Conservation (phyloP, 495 filamentous ascomycete genomes). For the Hyaloscypha hepaticicola region DNA sequence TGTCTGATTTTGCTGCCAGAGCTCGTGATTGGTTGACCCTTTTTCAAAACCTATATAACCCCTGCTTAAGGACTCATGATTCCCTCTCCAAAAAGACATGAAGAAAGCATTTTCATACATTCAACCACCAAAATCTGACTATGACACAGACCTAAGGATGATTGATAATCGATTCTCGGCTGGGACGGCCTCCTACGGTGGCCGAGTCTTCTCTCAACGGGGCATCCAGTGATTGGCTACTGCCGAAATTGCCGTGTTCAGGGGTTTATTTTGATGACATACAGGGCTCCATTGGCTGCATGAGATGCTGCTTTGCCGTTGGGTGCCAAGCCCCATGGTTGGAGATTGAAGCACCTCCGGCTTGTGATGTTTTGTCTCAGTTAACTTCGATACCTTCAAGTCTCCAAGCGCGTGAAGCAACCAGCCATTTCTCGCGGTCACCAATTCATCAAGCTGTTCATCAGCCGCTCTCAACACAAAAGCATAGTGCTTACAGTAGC, state of each 20-base stretch:
- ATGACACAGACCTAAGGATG: neutral
- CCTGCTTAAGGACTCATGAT: neutral
- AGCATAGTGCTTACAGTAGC: too few species aligned
- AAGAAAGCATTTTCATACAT: neutral
- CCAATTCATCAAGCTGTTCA: too few species aligned
- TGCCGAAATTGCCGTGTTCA: neutral
- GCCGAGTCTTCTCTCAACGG: neutral
- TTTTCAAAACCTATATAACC: neutral
- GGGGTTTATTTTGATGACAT: neutral
- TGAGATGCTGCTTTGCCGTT: neutral
- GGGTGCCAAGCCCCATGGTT: neutral
- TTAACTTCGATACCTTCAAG: too few species aligned
- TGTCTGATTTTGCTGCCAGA: neutral
- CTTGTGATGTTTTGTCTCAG: neutral
- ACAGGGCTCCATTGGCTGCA: neutral
- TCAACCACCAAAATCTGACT: neutral
- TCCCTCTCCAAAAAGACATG: neutral
- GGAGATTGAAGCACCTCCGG: too few species aligned
- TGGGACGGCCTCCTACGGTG: neutral
- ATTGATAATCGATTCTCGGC: neutral
- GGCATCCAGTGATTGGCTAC: neutral
- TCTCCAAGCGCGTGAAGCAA: too few species aligned
- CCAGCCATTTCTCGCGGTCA: too few species aligned
- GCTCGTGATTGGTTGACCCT: neutral
- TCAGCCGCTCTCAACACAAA: too few species aligned